These are phyloP conservation scores for Myxozyma vanderwaltii DNA, from an alignment of 805 yeast species.

Conservation along the genomic window DNA sequence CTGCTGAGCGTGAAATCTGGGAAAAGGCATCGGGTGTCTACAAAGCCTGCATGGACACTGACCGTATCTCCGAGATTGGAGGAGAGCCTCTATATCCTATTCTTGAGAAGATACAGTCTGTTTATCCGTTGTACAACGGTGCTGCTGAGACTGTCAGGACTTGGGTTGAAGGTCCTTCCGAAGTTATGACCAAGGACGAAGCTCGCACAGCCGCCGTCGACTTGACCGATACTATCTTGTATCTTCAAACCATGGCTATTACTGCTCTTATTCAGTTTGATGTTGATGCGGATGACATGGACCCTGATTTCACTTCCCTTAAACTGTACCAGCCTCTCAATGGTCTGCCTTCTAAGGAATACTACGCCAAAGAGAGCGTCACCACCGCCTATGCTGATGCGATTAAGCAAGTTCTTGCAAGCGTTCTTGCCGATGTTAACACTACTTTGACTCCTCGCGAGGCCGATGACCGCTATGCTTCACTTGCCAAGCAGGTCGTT, in stretches of 20 bases:
- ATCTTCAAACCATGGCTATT: slow-evolving; percentile 26
- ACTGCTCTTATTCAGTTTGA: slow-evolving; percentile 30
- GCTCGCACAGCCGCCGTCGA: slow-evolving; percentile 27
- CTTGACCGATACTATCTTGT: slow-evolving; percentile 27
- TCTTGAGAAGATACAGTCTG: slow-evolving; percentile 19
- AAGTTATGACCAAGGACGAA: background rate
- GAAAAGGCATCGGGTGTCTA: slow-evolving; percentile 33
- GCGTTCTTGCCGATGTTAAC: slow-evolving; percentile 25
- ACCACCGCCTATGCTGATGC: slow-evolving; percentile 22
- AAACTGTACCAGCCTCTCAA: slow-evolving; percentile 27
- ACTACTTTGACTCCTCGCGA: slow-evolving; percentile 10
- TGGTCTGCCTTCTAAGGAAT: slow-evolving; percentile 34
- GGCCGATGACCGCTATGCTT: slow-evolving; percentile 21
- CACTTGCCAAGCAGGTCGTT: slow-evolving; percentile 29
- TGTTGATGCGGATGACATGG: slow-evolving; percentile 32
- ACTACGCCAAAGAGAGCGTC: slow-evolving; percentile 19
- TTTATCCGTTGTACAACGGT: slow-evolving; percentile 20
- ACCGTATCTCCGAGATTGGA: slow-evolving; percentile 24
- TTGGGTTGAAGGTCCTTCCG: slow-evolving; percentile 24
- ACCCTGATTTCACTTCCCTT: slow-evolving; percentile 28
- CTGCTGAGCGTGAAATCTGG: slow-evolving; percentile 30
- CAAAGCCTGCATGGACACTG: slow-evolving; percentile 32
- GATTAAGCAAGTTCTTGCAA: slow-evolving; percentile 25
- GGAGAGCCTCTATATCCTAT: slow-evolving; percentile 28
- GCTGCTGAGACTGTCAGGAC: slow-evolving; percentile 13